Conservation (phyloP, 306 rosid species). For the Alnus rubra region DNA sequence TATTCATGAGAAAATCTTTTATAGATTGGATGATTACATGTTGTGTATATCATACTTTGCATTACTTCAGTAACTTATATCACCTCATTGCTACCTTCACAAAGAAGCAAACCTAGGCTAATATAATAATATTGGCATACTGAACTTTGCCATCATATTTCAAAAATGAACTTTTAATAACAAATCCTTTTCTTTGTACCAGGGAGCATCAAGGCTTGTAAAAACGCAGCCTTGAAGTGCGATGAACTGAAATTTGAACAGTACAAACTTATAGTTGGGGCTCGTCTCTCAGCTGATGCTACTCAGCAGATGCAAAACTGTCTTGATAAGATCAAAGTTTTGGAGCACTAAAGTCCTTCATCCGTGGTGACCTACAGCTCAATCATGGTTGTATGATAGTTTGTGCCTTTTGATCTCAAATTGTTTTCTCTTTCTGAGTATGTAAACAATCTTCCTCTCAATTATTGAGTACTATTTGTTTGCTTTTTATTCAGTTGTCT, state of each 20-base stretch:
- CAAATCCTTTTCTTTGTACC: slow-evolving; percentile 7
- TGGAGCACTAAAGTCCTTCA: slow-evolving; percentile 50
- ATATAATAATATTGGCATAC: background rate
- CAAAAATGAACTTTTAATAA: background rate
- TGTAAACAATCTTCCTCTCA: background rate
- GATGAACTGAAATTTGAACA: slow-evolving; percentile 76
- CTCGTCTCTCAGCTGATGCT: slow-evolving; percentile 46
- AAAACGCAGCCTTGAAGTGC: slow-evolving; percentile 60
- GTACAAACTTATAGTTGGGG: slow-evolving; percentile 58
- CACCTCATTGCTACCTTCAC: background rate
- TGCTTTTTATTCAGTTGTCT: background rate
- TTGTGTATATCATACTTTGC: background rate
- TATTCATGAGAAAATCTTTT: background rate
- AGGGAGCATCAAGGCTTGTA: slow-evolving; percentile 77
- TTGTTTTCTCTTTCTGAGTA: slow-evolving; percentile 4
- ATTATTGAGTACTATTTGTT: background rate
- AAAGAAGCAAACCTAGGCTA: background rate
- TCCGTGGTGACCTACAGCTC: slow-evolving; percentile 12
- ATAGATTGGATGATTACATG: background rate
- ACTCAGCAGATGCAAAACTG: slow-evolving; percentile 55
- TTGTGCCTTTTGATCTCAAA: slow-evolving; percentile 18
- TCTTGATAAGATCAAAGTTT: slow-evolving; percentile 60
- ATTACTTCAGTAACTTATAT: background rate
- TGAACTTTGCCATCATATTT: background rate
- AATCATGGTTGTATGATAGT: slow-evolving; percentile 12